Base-by-base conservation (phyloP, 2,329 filamentous ascomycete species). In the Ascochyta lentis region DNA sequence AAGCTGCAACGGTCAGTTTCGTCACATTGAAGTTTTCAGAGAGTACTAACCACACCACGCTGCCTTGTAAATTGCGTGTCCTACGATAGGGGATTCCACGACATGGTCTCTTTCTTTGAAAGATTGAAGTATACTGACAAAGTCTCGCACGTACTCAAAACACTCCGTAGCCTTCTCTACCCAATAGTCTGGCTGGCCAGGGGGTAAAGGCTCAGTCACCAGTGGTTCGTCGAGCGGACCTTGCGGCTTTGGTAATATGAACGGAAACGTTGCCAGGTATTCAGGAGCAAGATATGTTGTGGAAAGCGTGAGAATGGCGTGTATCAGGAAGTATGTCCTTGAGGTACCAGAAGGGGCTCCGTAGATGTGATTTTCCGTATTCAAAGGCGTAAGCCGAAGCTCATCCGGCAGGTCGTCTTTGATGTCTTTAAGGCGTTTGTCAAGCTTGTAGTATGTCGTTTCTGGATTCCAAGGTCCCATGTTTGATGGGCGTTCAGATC, bases 241-340 rank as follows among this genome's bases (percentile, higher is more conserved):
- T 40, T 78, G 66, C 2, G 83, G 83, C 62, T 80, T 80, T 22
- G 72, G 66, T 60, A 78, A 79, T 16, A 88, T 78, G 2, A 87
- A 85, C 15, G 88, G 80, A 65, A 88, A 89, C 0, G 87, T 50
- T 26, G 53, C 86, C 24, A 90, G 80, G 58, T 87, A 89, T 68
- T 90, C 87, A 58, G 88, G 80, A 65, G 89, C 86, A 26, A 90
- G 78, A 77, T 89, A 85, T 59, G 91, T 86, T 52, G 83, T 81
- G 68, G 86, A 90, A 2, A 90, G 78, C 1, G 84, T 83, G 55
- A 85, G 83, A 0, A 90, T 81, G 63, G 87, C 86, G 65, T 91
- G 89, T 50, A 91, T 76, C 3, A 89, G 81, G 9, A 87, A 83
- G 66, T 88, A 91, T 7, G 84, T 82, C 41, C 86, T 87, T 1